Base-by-base conservation (phyloP, 192 early-diverging fungal genomes). In the Podila epicladia region DNA sequence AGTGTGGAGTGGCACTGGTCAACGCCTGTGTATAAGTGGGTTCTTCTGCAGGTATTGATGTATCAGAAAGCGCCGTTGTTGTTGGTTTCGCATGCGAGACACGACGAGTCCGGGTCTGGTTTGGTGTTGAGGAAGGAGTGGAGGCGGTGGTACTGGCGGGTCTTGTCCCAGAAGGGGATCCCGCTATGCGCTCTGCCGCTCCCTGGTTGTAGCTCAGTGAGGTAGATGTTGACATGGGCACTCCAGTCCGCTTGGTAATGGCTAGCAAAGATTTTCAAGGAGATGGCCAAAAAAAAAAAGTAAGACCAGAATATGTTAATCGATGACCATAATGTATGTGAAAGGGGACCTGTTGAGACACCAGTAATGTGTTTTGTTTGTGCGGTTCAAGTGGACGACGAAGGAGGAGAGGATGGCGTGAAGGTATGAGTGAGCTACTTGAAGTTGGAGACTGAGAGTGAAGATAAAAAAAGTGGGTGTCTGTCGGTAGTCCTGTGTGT, bases 151-250 rank as follows among this genome's bases (percentile, higher is more conserved):
- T 20, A 60, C 28, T 26, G 4, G 53, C 26, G 53, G 53, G 19
- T 61, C 28, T 31, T 61, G 59, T 61, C 59, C 59, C 31, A 32
- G 59, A 33, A 32, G 59, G 5, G 59, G 26, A 61, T 28, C 26
- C 59, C 31, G 59, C 17, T 15, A 61, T 61, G 29, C 31, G 20
- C 28, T 61, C 53, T 33, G 59, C 31, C 33, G 59, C 31, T 61
- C 53, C 53, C 19, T 55, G 53, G 24, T 55, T 55, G 12, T 55
- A 55, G 24, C 24, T 55, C 53, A 24, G 12, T 8, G 53, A 24
- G 17, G 53, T 5, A 55, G 26, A 58, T 28, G 22, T 26, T 61
- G 59, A 26, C 53, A 55, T 45, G 41, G 53, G 24, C 11, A 55
- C 22, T 22, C 53, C 24, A 2, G 53, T 26, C n/a, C 53, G 20